Percentiles rank a stretch among this genome's conserved stretches.
phyloP scores from a whole-genome alignment of 2,329 filamentous ascomycete species.

The Penicillium sumatraense region DNA sequence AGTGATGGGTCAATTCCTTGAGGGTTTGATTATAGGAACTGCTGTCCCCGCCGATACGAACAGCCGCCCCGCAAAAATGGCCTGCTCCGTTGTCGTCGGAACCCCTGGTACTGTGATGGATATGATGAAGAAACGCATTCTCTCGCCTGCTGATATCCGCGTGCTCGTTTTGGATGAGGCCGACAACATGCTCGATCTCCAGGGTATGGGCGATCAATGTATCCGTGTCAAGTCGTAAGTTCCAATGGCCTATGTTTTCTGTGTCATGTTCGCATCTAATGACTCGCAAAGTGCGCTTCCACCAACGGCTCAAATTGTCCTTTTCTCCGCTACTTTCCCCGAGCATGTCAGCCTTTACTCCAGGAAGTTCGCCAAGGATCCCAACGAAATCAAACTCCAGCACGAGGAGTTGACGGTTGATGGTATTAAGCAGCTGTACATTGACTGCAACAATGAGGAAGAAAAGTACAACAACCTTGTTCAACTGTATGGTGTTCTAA shows the following conservation, averaged over 20 bases:
- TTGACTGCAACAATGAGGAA: constrained; percentile 82
- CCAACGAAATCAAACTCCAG: constrained; percentile 84
- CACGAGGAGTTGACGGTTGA: constrained; percentile 93
- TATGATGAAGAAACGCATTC: constrained; percentile 74
- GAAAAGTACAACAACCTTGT: constrained; percentile 89
- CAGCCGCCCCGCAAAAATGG: constrained; percentile 69
- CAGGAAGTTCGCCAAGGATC: constrained; percentile 78
- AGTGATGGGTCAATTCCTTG: constrained; percentile 82
- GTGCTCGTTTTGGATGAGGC: constrained; percentile 94
- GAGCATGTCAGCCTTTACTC: constrained; percentile 85
- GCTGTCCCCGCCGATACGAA: constrained; percentile 78
- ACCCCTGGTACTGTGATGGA: constrained; percentile 94
- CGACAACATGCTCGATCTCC: constrained; percentile 97
- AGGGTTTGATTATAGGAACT: constrained; percentile 74
- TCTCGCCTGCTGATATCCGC: constrained; percentile 74
- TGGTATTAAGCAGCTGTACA: constrained; percentile 96
- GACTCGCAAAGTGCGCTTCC: constrained; percentile 67
- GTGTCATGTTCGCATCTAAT: neutral
- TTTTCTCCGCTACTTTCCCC: constrained; percentile 96
- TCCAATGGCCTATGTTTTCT: neutral
- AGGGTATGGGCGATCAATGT: constrained; percentile 94
- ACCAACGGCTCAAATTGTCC: constrained; percentile 76
- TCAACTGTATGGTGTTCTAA: constrained; percentile 94
- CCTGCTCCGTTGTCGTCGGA: constrained; percentile 82
- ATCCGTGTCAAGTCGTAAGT: constrained; percentile 81